phyloP scores from a whole-genome alignment of 2,329 filamentous ascomycete species.

The Aspergillus aculeatus region DNA sequence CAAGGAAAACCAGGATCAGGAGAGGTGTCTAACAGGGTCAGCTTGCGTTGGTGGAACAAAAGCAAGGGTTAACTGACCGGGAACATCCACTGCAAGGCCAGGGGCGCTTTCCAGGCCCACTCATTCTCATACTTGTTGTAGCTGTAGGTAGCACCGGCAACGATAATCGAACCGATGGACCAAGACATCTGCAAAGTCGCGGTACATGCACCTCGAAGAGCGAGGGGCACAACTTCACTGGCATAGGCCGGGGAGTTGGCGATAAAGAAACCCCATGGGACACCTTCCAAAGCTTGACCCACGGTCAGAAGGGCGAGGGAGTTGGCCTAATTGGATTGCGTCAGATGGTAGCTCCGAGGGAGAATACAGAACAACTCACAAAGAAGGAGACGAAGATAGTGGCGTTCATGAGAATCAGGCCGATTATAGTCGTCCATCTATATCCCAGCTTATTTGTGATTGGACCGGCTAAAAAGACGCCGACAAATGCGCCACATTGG shows the following conservation, averaged over 20 bases:
- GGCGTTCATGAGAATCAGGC: constrained; percentile 57
- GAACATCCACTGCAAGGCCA: constrained; percentile 33
- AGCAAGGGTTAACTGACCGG: constrained; percentile 23
- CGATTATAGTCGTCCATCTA: constrained; percentile 57
- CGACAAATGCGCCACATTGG: constrained; percentile 59
- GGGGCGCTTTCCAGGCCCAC: constrained; percentile 29
- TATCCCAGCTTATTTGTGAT: constrained; percentile 60
- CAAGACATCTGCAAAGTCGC: constrained; percentile 32
- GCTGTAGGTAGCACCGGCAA: constrained; percentile 24
- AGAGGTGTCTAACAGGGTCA: constrained; percentile 24
- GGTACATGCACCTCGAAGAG: constrained; percentile 27
- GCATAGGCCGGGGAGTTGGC: constrained; percentile 32
- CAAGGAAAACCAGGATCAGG: constrained; percentile 27
- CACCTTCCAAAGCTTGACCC: constrained; percentile 31
- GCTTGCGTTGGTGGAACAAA: neutral
- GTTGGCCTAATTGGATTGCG: constrained; percentile 26
- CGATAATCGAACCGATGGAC: constrained; percentile 31
- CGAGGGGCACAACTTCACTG: constrained; percentile 28
- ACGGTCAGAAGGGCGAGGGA: constrained; percentile 44
- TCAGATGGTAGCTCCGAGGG: neutral
- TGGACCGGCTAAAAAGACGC: constrained; percentile 61
- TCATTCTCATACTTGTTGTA: constrained; percentile 21
- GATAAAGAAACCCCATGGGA: constrained; percentile 34
- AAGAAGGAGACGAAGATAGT: constrained; percentile 64
- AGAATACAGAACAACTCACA: constrained; percentile 26